A percentile compares a stretch with the other conserved stretches of the same genome.
Conservation (phyloP, 1,284 basidiomycete species). For the Trichosporon coremiiforme region DNA sequence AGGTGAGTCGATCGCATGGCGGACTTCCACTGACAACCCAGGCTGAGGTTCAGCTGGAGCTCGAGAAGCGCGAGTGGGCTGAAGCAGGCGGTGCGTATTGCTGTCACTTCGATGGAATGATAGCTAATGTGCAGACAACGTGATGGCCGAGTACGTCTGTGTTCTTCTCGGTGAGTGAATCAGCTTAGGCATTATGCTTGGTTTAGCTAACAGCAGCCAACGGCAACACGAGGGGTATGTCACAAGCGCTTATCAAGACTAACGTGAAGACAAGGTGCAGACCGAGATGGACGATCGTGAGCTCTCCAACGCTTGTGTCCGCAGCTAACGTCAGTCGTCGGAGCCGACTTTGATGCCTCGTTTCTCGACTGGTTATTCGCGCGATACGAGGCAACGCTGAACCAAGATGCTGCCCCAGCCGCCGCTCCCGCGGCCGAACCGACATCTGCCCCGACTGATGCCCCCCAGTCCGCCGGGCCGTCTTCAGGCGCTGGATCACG, state of each 20-base stretch:
- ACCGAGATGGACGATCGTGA: slow-evolving; percentile 51
- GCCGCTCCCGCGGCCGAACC: slow-evolving; percentile 15
- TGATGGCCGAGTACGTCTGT: slow-evolving; percentile 55
- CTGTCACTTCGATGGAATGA: not conserved
- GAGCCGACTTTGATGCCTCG: slow-evolving; percentile 42
- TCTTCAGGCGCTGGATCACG: slow-evolving; percentile 22
- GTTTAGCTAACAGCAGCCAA: slow-evolving; percentile 39
- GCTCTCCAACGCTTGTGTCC: not conserved
- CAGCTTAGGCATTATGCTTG: not conserved
- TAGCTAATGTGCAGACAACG: slow-evolving; percentile 39
- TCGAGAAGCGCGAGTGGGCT: slow-evolving; percentile 53
- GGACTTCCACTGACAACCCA: slow-evolving; percentile 25
- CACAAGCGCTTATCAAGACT: slow-evolving; percentile 18
- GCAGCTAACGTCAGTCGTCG: slow-evolving; percentile 36
- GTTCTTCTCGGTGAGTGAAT: slow-evolving; percentile 49
- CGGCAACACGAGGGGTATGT: slow-evolving; percentile 45
- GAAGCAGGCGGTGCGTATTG: slow-evolving; percentile 44
- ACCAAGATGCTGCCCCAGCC: slow-evolving; percentile 16
- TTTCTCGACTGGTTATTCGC: slow-evolving; percentile 53
- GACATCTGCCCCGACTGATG: slow-evolving; percentile 23
- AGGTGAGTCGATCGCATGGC: slow-evolving; percentile 4
- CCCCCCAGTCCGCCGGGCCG: slow-evolving; percentile 15
- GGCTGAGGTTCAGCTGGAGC: slow-evolving; percentile 47
- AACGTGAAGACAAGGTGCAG: slow-evolving; percentile 43
- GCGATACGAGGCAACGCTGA: slow-evolving; percentile 26